Percentiles rank a stretch among this genome's conserved stretches.
Evolutionary conservation across 1,139 yeast genomes (phyloP).

Genomic region (Hansenula lynferdii): DNA sequence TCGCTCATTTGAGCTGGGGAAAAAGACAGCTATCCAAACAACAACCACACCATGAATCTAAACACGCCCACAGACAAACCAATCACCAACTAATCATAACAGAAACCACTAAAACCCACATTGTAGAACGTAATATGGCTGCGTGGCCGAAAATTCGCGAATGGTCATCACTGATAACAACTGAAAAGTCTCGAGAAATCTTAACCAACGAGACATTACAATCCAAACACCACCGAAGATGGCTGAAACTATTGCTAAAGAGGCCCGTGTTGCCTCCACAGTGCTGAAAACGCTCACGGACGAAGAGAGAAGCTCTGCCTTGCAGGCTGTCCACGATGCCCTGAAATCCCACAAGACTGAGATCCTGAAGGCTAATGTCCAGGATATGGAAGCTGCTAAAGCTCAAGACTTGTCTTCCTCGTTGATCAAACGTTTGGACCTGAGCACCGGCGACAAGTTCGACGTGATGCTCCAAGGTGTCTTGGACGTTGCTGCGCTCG

Average conservation of each 20-base stretch:
- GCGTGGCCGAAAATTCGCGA: too few species aligned
- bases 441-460: constrained; percentile 76
- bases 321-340: constrained; percentile 67
- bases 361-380: constrained; percentile 66
- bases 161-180: too few species aligned
- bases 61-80: too few species aligned
- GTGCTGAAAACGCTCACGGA: constrained; percentile 74
- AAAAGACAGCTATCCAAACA: too few species aligned
- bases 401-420: constrained; percentile 57
- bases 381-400: constrained; percentile 70
- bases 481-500: constrained; percentile 80
- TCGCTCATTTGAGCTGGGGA: too few species aligned
- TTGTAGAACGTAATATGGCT: too few species aligned
- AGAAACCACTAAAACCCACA: too few species aligned
- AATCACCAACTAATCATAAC: too few species aligned
- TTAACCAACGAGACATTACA: neutral
- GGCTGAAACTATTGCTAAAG: constrained; percentile 74
- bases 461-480: constrained; percentile 95
- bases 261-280: constrained; percentile 77
- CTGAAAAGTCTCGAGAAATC: too few species aligned
- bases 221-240: constrained; percentile 3
- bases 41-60: too few species aligned
- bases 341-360: constrained; percentile 51
- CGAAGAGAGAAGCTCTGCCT: constrained; percentile 68
- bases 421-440: constrained; percentile 76